Percentiles rank a stretch among this genome's conserved stretches.
Conservation (phyloP, 2,329 filamentous ascomycete genomes). For the Arachnomyces sp. region DNA sequence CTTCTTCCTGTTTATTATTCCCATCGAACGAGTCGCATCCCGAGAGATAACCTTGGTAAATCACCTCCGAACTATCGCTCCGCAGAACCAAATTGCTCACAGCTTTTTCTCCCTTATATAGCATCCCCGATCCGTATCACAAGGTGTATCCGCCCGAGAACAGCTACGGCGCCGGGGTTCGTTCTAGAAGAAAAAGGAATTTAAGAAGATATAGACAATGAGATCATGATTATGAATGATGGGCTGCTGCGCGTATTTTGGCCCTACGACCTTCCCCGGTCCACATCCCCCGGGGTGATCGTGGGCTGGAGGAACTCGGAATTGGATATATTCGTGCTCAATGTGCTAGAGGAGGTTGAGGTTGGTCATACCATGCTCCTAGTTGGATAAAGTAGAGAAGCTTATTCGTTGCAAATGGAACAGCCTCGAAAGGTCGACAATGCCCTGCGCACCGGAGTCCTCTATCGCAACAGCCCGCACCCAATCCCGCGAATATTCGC, state of each 20-base stretch:
- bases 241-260: constrained; percentile 97
- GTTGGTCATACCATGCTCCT: constrained; percentile 43
- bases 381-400: neutral
- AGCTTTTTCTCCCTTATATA: constrained; percentile 37
- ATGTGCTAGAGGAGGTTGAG: constrained; percentile 84
- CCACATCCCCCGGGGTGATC: constrained; percentile 70
- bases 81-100: constrained; percentile 2
- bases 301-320: constrained; percentile 95
- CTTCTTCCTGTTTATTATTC: constrained; percentile 77
- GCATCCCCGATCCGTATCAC: constrained; percentile 73
- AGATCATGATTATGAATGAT: constrained; percentile 61
- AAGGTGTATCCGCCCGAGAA: constrained; percentile 88
- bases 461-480: constrained; percentile 76
- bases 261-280: constrained; percentile 75
- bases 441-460: constrained; percentile 72
- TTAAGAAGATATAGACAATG: constrained; percentile 37
- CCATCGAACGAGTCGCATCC: constrained; percentile 72
- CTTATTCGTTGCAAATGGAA: constrained; percentile 3
- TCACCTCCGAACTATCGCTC: constrained; percentile 11
- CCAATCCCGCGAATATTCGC: constrained; percentile 73
- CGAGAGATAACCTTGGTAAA: constrained; percentile 73
- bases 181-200: constrained; percentile 54
- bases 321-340: constrained; percentile 81
- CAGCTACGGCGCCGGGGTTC: constrained; percentile 90
- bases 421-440: constrained; percentile 76